Conservation (phyloP, 805 yeast species). For the Wickerhamomyces silvicola region DNA sequence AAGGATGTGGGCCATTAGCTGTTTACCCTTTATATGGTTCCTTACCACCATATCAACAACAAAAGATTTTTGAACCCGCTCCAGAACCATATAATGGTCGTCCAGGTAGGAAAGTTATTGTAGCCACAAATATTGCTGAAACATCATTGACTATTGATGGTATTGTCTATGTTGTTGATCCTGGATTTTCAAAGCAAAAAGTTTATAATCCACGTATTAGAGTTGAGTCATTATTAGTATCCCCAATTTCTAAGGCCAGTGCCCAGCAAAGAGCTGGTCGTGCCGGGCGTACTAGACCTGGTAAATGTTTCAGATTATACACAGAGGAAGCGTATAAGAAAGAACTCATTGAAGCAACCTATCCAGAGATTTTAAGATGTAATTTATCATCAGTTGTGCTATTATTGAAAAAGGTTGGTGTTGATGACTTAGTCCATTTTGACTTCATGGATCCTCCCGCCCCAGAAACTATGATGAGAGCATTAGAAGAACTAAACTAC, state of each 20-base stretch:
- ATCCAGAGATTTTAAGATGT: conserved; percentile 90
- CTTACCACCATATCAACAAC: conserved; percentile 92
- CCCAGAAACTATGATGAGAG: conserved; percentile 99
- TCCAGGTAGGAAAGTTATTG: conserved; percentile 92
- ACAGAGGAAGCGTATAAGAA: conserved; percentile 95
- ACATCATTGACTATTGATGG: conserved; percentile 97
- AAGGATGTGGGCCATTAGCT: conserved; percentile 79
- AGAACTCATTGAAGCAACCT: conserved; percentile 90
- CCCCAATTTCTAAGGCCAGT: conserved; percentile 94
- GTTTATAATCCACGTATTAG: conserved; percentile 95
- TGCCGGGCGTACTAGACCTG: conserved; percentile 99
- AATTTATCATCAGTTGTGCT: conserved; percentile 88
- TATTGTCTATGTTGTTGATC: conserved; percentile 93
- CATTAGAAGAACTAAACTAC: conserved; percentile 89
- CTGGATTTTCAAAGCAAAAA: conserved; percentile 94
- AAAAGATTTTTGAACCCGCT: conserved; percentile 87
- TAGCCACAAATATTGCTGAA: conserved; percentile 95
- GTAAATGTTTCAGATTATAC: conserved; percentile 92
- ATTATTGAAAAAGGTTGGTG: conserved; percentile 88
- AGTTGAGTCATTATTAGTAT: conserved; percentile 88
- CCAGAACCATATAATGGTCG: conserved; percentile 68
- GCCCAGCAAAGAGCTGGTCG: conserved; percentile 99
- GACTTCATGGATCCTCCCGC: conserved; percentile 99
- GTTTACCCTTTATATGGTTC: conserved; percentile 97
- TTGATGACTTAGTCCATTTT: conserved; percentile 93